Conservation (phyloP, 2,329 filamentous ascomycete species). For the Hymenoscyphus albidus region DNA sequence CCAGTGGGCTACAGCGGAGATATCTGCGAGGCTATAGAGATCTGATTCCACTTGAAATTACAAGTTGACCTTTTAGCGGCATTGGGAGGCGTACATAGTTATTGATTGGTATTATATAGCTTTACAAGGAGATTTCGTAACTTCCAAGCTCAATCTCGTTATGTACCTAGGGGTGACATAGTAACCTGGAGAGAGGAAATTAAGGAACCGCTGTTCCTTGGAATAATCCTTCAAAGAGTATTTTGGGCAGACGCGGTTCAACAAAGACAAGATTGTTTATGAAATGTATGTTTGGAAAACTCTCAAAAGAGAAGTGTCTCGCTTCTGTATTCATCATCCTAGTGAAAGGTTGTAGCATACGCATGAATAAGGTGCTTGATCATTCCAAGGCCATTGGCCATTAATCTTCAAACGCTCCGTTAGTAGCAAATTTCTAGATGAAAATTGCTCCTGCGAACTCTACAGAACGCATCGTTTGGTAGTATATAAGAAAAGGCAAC, state of each 20-base stretch:
- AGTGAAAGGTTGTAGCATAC: constrained; percentile 32
- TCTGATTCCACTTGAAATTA: not conserved
- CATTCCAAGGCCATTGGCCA: constrained; percentile 27
- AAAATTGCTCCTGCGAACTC: constrained; percentile 69
- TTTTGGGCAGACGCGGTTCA: not conserved
- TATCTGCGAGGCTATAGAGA: not conserved
- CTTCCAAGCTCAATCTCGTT: not conserved
- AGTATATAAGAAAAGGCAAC: constrained; percentile 12
- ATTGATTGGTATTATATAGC: not conserved
- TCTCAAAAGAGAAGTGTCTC: constrained; percentile 25
- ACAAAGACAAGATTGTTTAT: not conserved
- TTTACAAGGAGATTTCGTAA: not conserved
- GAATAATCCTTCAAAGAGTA: not conserved
- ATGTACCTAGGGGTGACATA: not conserved
- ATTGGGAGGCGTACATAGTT: constrained; percentile 2
- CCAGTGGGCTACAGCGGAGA: not conserved
- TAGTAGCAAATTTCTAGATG: constrained; percentile 67
- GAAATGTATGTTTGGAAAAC: constrained; percentile 31
- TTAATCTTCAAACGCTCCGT: constrained; percentile 72
- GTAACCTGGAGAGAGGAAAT: not conserved
- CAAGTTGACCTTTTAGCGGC: not conserved
- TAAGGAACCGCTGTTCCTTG: not conserved
- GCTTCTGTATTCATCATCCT: constrained; percentile 33
- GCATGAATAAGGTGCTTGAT: constrained; percentile 36
- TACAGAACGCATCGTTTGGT: constrained; percentile 71